Evolutionary conservation across 345 rosid genomes (phyloP).

Genomic region (Cardamine chenopodiifolia): DNA sequence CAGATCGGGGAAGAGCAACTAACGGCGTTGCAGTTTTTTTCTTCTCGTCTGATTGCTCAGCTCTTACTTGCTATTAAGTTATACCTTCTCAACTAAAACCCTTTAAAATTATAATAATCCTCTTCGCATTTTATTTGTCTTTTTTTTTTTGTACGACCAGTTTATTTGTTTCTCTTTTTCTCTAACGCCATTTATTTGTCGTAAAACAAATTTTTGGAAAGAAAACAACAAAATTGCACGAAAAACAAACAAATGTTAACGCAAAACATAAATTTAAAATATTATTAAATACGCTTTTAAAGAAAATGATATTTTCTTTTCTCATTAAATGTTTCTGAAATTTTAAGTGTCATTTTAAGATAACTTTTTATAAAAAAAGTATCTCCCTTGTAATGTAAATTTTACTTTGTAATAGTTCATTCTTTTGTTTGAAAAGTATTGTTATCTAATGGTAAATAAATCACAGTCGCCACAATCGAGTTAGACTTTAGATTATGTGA

Average conservation of each 20-base stretch:
- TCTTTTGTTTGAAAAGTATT: too few species aligned
- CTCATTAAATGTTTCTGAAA: background rate
- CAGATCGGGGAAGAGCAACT: constrained; percentile 31
- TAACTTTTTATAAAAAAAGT: too few species aligned
- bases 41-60: constrained; percentile 6
- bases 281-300: too few species aligned
- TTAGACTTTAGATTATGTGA: too few species aligned
- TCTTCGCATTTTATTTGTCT: background rate
- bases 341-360: background rate
- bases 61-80: background rate
- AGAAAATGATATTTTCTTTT: background rate
- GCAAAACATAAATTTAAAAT: background rate
- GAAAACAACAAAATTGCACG: background rate
- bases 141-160: too few species aligned
- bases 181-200: background rate
- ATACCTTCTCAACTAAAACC: background rate
- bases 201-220: background rate
- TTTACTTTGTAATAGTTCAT: too few species aligned
- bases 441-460: background rate
- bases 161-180: too few species aligned
- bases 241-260: background rate
- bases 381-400: background rate
- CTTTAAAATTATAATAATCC: background rate
- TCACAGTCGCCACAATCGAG: background rate
- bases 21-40: constrained; percentile 30